These are phyloP conservation scores for Hyphopichia buzzinii DNA, from an alignment of 1,139 yeast genomes.

Conservation along the genomic window DNA sequence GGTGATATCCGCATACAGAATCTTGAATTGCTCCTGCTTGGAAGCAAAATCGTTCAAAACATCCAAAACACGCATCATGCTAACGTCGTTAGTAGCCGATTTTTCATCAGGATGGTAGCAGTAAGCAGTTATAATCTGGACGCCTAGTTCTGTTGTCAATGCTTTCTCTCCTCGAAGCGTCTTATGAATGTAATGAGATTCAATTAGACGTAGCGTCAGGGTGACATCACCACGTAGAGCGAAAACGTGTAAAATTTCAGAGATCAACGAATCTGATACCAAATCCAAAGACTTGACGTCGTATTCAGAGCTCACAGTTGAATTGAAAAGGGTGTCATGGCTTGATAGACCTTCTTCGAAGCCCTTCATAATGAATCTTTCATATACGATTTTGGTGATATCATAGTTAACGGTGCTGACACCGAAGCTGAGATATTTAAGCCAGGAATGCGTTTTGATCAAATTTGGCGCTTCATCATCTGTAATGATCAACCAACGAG, in stretches of 20 bases:
- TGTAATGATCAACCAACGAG: slow-evolving; percentile 13
- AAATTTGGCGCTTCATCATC: slow-evolving; percentile 3
- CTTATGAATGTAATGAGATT: slow-evolving; percentile 36
- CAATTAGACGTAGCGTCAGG: slow-evolving; percentile 34
- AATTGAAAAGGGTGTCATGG: slow-evolving; percentile 22
- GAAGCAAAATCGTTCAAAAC: slow-evolving; percentile 28
- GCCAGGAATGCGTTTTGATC: slow-evolving; percentile 17
- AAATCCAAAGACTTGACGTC: slow-evolving; percentile 10
- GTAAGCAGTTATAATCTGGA: slow-evolving; percentile 37
- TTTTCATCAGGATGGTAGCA: slow-evolving; percentile 20
- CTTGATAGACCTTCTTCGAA: slow-evolving; percentile 20
- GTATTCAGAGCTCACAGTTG: slow-evolving; percentile 9
- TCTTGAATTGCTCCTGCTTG: slow-evolving; percentile 8
- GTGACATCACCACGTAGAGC: slow-evolving; percentile 39
- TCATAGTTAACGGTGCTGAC: slow-evolving; percentile 23
- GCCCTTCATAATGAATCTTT: slow-evolving; percentile 29
- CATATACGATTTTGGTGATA: slow-evolving; percentile 29
- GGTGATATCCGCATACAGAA: slow-evolving; percentile 27
- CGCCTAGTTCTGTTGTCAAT: slow-evolving; percentile 32
- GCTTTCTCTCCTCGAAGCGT: slow-evolving; percentile 31
- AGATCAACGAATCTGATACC: slow-evolving; percentile 15
- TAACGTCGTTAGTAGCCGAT: slow-evolving; percentile 17
- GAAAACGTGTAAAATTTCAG: slow-evolving; percentile 30
- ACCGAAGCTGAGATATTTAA: slow-evolving; percentile 21
- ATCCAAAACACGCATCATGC: slow-evolving; percentile 30